Evolutionary conservation across 2,329 filamentous ascomycete genomes (phyloP).

Genomic region (Fulvia fulva): DNA sequence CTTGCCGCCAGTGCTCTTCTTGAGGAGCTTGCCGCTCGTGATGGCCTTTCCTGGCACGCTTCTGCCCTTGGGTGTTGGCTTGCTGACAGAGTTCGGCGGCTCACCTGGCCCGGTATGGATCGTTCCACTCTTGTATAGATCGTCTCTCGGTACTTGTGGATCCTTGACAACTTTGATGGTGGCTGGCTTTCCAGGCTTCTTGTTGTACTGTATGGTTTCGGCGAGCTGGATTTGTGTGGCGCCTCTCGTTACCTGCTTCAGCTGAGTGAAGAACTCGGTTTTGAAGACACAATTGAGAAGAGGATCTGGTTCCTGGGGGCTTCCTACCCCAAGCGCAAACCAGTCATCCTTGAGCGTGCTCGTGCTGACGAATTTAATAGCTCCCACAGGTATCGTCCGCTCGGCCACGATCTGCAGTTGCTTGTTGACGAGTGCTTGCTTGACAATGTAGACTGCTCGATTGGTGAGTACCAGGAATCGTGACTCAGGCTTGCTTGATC

Average conservation of each 20-base stretch:
- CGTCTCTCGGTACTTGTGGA: slow-evolving; percentile 64
- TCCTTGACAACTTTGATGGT: slow-evolving; percentile 89
- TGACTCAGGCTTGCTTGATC: slow-evolving; percentile 89
- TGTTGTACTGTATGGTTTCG: slow-evolving; percentile 89
- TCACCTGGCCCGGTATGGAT: slow-evolving; percentile 86
- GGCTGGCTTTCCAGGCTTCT: slow-evolving; percentile 92
- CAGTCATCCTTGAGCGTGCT: slow-evolving; percentile 89
- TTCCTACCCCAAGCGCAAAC: slow-evolving; percentile 90
- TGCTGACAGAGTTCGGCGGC: slow-evolving; percentile 74
- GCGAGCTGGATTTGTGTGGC: slow-evolving; percentile 77
- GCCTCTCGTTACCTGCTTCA: slow-evolving; percentile 74
- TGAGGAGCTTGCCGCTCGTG: slow-evolving; percentile 87
- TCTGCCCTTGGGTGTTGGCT: slow-evolving; percentile 81
- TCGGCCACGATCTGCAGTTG: slow-evolving; percentile 79
- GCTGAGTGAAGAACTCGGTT: slow-evolving; percentile 93
- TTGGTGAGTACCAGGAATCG: slow-evolving; percentile 75
- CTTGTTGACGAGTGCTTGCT: slow-evolving; percentile 75
- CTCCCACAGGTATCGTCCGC: slow-evolving; percentile 73
- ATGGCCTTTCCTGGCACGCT: slow-evolving; percentile 84
- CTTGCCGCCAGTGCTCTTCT: slow-evolving; percentile 68
- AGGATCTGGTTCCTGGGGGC: slow-evolving; percentile 88
- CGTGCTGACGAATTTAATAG: slow-evolving; percentile 80
- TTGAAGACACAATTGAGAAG: slow-evolving; percentile 91
- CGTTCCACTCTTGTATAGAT: slow-evolving; percentile 89
- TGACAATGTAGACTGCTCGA: slow-evolving; percentile 83